phyloP scores from a whole-genome alignment of 805 yeast genomes.

The Candida nemodendra region DNA sequence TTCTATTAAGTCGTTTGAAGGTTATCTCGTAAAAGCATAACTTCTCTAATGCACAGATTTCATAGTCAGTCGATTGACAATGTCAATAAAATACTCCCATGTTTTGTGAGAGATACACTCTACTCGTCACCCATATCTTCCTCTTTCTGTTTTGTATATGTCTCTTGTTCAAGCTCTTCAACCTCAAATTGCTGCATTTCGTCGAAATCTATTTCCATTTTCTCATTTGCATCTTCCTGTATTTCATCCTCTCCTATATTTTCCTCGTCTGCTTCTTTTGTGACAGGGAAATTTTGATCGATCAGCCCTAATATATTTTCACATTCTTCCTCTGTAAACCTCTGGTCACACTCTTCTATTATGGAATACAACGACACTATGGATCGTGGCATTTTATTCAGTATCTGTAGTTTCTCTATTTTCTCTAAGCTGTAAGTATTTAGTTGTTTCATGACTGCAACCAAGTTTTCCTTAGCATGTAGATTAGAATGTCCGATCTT shows the following conservation, averaged over 20 bases:
- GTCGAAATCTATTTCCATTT: slow-evolving; percentile 13
- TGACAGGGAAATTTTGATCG: slow-evolving; percentile 49
- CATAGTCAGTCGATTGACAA: no score
- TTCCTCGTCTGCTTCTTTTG: slow-evolving; percentile 28
- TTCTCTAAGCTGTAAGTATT: slow-evolving; percentile 63
- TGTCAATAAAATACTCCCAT: no score
- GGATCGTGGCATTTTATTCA: slow-evolving; percentile 76
- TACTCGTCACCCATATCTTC: not conserved
- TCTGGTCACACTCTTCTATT: slow-evolving; percentile 88
- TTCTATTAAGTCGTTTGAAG: no score
- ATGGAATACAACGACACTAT: slow-evolving; percentile 76
- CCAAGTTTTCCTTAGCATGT: slow-evolving; percentile 25
- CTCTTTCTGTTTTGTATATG: slow-evolving; percentile 2
- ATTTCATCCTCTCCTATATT: slow-evolving; percentile 20
- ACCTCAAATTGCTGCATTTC: slow-evolving; percentile 23
- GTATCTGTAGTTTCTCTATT: slow-evolving; percentile 79
- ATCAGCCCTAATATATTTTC: slow-evolving; percentile 58
- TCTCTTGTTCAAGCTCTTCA: slow-evolving; percentile 30
- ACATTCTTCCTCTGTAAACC: slow-evolving; percentile 70
- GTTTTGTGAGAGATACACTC: no score
- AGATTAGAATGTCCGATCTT: slow-evolving; percentile 37
- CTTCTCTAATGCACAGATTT: no score
- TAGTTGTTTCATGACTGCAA: slow-evolving; percentile 42
- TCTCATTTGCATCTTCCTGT: slow-evolving; percentile 15
- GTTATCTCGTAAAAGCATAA: no score